Evolutionary conservation across 306 rosid genomes (phyloP).

Genomic region (Glycyrrhiza uralensis): DNA sequence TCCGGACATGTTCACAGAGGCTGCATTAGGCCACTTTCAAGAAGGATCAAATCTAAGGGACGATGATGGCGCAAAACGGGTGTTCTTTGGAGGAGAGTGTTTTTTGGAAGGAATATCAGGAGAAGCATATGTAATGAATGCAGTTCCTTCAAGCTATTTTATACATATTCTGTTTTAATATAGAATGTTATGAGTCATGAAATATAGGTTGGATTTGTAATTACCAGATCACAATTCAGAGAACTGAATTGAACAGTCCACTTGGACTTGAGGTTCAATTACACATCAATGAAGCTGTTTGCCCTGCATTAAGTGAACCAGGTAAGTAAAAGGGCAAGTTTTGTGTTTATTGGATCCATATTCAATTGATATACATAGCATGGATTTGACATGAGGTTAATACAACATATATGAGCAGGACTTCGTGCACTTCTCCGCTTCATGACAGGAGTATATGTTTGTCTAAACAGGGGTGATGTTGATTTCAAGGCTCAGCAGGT

Average conservation of each 20-base stretch:
- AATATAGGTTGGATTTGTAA: slow-evolving; percentile 26
- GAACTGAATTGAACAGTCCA: slow-evolving; percentile 86
- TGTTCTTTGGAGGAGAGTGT: slow-evolving; percentile 91
- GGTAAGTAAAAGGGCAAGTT: slow-evolving; percentile 36
- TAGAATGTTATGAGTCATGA: slow-evolving; percentile 23
- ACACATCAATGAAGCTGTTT: slow-evolving; percentile 84
- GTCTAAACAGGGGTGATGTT: slow-evolving; percentile 84
- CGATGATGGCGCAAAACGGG: slow-evolving; percentile 93
- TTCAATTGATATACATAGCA: neutral
- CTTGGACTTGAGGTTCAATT: slow-evolving; percentile 93
- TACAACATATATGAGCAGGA: slow-evolving; percentile 45
- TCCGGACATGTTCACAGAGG: slow-evolving; percentile 91
- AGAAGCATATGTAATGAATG: slow-evolving; percentile 70
- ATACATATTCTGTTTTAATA: neutral
- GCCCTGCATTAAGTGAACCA: slow-evolving; percentile 94
- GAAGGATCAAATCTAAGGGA: slow-evolving; percentile 70
- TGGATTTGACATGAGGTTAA: slow-evolving; percentile 24
- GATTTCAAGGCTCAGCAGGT: slow-evolving; percentile 75
- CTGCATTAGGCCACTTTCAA: slow-evolving; percentile 41
- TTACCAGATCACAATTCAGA: slow-evolving; percentile 77
- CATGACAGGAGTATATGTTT: slow-evolving; percentile 82
- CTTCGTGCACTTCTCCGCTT: slow-evolving; percentile 93
- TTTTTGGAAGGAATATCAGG: slow-evolving; percentile 92
- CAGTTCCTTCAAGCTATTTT: slow-evolving; percentile 18
- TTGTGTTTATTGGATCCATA: slow-evolving; percentile 11